phyloP scores from a whole-genome alignment of 805 yeast genomes.

The Metschnikowia peoriensis region DNA sequence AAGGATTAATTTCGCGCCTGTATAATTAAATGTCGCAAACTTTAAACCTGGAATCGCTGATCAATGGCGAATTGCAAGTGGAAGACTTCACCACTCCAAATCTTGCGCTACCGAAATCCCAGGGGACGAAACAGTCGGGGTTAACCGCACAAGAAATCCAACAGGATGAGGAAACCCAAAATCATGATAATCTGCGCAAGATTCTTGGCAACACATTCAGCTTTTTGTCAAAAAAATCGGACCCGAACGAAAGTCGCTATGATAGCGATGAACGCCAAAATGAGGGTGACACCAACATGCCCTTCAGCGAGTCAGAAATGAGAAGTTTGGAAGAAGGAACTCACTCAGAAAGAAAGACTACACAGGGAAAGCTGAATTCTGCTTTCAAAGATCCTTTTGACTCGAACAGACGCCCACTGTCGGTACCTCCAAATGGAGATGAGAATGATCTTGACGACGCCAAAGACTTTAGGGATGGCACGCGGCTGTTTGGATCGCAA shows the following conservation, averaged over 20 bases:
- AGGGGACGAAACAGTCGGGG: neutral
- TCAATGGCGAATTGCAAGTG: slow-evolving; percentile 5
- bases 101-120: slow-evolving; percentile 9
- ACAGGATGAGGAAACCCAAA: neutral
- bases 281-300: slow-evolving; percentile 21
- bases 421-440: slow-evolving; percentile 3
- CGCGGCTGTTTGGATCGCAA: slow-evolving; percentile 9
- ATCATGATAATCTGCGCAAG: slow-evolving; percentile 14
- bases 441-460: slow-evolving; percentile 1
- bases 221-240: slow-evolving; percentile 27
- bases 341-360: neutral
- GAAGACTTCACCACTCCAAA: slow-evolving; percentile 8
- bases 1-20: neutral
- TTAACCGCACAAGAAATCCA: slow-evolving; percentile 4
- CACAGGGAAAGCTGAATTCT: neutral
- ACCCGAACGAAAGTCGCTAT: slow-evolving; percentile 34
- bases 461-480: slow-evolving; percentile 1
- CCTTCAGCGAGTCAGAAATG: slow-evolving; percentile 16
- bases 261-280: slow-evolving; percentile 29
- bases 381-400: neutral
- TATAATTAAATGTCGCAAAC: slow-evolving; percentile 3
- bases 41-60: neutral
- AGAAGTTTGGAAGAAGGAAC: slow-evolving; percentile 10
- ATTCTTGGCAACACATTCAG: slow-evolving; percentile 32
- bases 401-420: slow-evolving; percentile 2